phyloP scores from a whole-genome alignment of 768 basidiomycete species.

The Xerocomus potaroensis region DNA sequence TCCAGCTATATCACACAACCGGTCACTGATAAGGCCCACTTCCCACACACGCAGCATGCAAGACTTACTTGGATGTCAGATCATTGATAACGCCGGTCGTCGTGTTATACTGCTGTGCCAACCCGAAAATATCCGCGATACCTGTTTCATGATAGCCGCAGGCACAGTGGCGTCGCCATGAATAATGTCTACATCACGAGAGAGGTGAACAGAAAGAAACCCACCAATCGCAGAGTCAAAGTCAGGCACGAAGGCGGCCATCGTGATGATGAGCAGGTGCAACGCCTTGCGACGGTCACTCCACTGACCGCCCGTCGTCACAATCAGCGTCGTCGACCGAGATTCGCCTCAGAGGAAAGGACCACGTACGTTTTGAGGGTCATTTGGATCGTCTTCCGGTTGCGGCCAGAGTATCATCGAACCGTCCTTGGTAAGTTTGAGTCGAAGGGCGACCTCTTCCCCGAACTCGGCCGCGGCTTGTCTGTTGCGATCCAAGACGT shows the following conservation, averaged over 20 bases:
- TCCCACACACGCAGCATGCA: neutral
- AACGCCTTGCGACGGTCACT: constrained; percentile 39
- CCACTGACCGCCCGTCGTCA: constrained; percentile 35
- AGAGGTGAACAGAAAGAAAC: too few relatives aligned
- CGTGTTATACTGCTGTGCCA: constrained; percentile 42
- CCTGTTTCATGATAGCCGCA: constrained; percentile 28
- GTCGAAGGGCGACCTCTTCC: constrained; percentile 37
- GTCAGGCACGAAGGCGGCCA: constrained; percentile 52
- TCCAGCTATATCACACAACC: constrained; percentile 33
- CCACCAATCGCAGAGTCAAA: constrained; percentile 50
- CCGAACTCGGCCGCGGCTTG: constrained; percentile 51
- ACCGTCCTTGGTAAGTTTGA: constrained; percentile 45
- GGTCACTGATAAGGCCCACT: neutral
- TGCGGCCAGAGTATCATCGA: constrained; percentile 53
- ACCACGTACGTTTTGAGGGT: constrained; percentile 51
- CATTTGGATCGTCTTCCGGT: constrained; percentile 44
- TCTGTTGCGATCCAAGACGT: constrained; percentile 17
- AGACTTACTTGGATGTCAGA: constrained; percentile 40
- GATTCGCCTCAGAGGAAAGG: too few relatives aligned
- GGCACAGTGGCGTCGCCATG: too few relatives aligned
- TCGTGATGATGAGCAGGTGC: constrained; percentile 45
- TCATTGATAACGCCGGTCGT: constrained; percentile 48
- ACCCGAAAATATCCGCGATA: constrained; percentile 46
- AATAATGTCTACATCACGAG: too few relatives aligned
- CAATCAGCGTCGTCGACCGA: neutral